phyloP scores from a whole-genome alignment of 805 yeast species.

The Diddensiella santjacobensis region DNA sequence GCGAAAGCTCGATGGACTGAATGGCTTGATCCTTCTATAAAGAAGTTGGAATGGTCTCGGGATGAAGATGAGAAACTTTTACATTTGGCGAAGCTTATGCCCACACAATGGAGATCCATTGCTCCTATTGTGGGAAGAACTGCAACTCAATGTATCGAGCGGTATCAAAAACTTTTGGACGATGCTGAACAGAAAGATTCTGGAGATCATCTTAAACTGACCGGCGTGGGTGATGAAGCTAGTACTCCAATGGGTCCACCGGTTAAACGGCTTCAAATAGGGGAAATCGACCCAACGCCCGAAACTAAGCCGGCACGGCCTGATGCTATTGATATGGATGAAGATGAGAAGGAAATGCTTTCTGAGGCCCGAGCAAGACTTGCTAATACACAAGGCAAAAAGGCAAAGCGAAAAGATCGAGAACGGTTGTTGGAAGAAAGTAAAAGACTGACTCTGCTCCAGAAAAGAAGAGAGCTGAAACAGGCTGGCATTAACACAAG shows the following conservation, averaged over 20 bases:
- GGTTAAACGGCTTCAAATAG: constrained; percentile 41
- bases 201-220: constrained; percentile 36
- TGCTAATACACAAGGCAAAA: constrained; percentile 90
- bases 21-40: constrained; percentile 72
- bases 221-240: constrained; percentile 54
- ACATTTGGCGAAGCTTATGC: constrained; percentile 62
- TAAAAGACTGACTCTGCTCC: constrained; percentile 67
- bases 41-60: constrained; percentile 61
- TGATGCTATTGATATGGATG: constrained; percentile 74
- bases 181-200: constrained; percentile 41
- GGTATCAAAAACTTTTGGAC: constrained; percentile 71
- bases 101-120: constrained; percentile 95
- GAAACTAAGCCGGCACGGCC: constrained; percentile 81
- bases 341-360: constrained; percentile 86
- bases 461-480: constrained; percentile 49
- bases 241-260: constrained; percentile 43
- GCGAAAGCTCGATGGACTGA: constrained; percentile 92
- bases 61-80: constrained; percentile 74
- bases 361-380: constrained; percentile 92
- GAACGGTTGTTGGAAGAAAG: constrained; percentile 81
- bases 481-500: constrained; percentile 28
- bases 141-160: constrained; percentile 78
- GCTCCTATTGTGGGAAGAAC: constrained; percentile 78
- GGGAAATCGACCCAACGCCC: constrained; percentile 64
- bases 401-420: constrained; percentile 84